Conservation (phyloP, 305 asterid species). For the Fraxinus sp. region DNA sequence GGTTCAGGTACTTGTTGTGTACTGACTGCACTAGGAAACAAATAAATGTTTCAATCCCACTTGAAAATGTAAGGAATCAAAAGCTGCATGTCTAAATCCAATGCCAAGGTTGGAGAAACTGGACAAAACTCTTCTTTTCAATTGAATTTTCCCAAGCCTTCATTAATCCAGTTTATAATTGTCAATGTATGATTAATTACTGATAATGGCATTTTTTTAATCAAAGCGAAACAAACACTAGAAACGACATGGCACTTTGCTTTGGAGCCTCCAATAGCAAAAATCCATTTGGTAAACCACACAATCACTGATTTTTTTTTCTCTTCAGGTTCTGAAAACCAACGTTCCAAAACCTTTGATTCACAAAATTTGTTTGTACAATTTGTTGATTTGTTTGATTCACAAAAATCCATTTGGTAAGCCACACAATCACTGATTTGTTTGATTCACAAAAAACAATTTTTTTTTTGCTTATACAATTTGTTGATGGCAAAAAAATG, state of each 20-base stretch:
- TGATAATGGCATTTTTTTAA: slow-evolving; percentile 23
- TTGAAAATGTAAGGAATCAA: slow-evolving; percentile 41
- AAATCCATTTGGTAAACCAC: slow-evolving; percentile 40
- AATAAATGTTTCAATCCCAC: slow-evolving; percentile 27
- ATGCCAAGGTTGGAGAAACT: slow-evolving; percentile 31
- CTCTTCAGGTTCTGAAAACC: slow-evolving; percentile 8
- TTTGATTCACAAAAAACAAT: slow-evolving; percentile 29
- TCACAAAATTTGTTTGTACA: neutral
- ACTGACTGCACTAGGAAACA: neutral
- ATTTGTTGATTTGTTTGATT: neutral
- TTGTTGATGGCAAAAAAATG: neutral
- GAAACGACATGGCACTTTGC: slow-evolving; percentile 43
- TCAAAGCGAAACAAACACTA: slow-evolving; percentile 37
- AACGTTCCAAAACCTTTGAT: slow-evolving; percentile 46
- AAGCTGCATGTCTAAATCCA: slow-evolving; percentile 26
- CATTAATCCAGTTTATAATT: slow-evolving; percentile 21
- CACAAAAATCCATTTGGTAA: too few relatives aligned
- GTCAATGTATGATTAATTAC: slow-evolving; percentile 20
- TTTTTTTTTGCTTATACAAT: neutral
- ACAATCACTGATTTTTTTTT: slow-evolving; percentile 8
- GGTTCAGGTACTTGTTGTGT: neutral
- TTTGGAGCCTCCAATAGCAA: slow-evolving; percentile 43
- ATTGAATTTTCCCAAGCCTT: slow-evolving; percentile 2
- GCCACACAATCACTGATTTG: too few relatives aligned
- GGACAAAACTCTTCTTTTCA: slow-evolving; percentile 40